A percentile compares a stretch with the other conserved stretches of the same genome.
Conservation (phyloP, 148 eudicot species). For the Amaranthus hypochondriacus region DNA sequence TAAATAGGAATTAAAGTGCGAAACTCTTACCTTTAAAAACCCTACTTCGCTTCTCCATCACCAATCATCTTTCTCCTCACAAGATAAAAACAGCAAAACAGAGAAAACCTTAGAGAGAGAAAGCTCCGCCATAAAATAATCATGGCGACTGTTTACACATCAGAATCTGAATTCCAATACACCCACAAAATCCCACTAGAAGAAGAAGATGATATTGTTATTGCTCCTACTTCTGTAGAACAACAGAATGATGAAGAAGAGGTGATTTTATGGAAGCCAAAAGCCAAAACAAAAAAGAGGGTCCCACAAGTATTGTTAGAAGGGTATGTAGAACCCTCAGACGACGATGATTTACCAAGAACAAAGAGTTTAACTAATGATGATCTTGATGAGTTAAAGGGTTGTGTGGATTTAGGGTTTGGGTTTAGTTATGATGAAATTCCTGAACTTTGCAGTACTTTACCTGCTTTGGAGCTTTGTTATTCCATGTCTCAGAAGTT, state of each 20-base stretch:
- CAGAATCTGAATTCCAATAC: slow-evolving; percentile 15
- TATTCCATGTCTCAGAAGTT: slow-evolving; percentile 73
- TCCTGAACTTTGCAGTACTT: slow-evolving; percentile 60
- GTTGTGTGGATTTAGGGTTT: slow-evolving; percentile 70
- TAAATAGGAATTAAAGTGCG: no score
- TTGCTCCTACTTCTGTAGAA: neutral
- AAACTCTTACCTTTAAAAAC: no score
- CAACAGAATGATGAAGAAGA: slow-evolving; percentile 23
- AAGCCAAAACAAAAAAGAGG: slow-evolving; percentile 25
- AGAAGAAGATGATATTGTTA: neutral
- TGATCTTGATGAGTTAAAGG: slow-evolving; percentile 62
- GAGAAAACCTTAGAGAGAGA: neutral
- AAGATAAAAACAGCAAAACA: slow-evolving; percentile 8
- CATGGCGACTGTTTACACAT: slow-evolving; percentile 15
- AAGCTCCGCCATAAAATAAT: neutral
- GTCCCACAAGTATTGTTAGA: slow-evolving; percentile 42
- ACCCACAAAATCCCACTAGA: neutral
- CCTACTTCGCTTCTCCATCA: no score
- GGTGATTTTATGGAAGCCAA: slow-evolving; percentile 26
- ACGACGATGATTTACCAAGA: slow-evolving; percentile 41
- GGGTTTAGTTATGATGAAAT: slow-evolving; percentile 72
- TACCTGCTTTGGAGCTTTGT: slow-evolving; percentile 73
- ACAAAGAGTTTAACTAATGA: slow-evolving; percentile 61
- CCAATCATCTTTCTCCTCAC: neutral
- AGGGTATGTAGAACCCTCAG: slow-evolving; percentile 41